phyloP scores from a whole-genome alignment of 2,329 filamentous ascomycete species.

The Biscogniauxia mediterranea region DNA sequence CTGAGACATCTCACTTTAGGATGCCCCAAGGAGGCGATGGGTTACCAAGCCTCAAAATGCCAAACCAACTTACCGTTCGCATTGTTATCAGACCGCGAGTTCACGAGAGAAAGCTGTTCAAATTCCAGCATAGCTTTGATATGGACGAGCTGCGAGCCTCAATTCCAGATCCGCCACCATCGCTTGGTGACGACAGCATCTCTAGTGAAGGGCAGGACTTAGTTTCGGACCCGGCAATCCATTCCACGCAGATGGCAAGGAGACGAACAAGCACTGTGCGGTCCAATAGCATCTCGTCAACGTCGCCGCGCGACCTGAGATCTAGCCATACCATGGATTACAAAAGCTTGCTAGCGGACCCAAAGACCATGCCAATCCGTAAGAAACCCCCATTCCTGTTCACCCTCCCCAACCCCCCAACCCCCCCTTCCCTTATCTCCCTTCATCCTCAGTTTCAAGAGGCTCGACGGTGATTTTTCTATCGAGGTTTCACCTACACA shows the following conservation, averaged over 20 bases:
- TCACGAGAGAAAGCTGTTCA: slow-evolving; percentile 42
- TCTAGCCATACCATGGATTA: slow-evolving; percentile 15
- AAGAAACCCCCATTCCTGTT: slow-evolving; percentile 29
- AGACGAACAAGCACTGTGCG: slow-evolving; percentile 27
- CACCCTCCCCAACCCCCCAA: neutral
- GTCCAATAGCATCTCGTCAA: slow-evolving; percentile 17
- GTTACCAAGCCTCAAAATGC: neutral
- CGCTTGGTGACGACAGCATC: neutral
- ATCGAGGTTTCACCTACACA: neutral
- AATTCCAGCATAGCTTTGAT: slow-evolving; percentile 51
- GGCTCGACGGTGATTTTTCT: too few relatives aligned
- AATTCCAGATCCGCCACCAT: slow-evolving; percentile 37
- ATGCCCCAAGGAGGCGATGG: neutral
- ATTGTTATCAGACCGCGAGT: slow-evolving; percentile 43
- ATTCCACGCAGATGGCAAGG: slow-evolving; percentile 9
- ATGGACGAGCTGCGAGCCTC: slow-evolving; percentile 46
- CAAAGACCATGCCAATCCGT: slow-evolving; percentile 46
- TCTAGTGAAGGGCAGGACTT: slow-evolving; percentile 9
- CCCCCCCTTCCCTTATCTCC: neutral
- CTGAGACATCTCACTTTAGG: neutral
- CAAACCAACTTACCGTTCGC: slow-evolving; percentile 37
- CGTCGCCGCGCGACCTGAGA: slow-evolving; percentile 15
- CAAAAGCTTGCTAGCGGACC: slow-evolving; percentile 26
- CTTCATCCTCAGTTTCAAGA: neutral
- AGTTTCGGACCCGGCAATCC: slow-evolving; percentile 5